Conservation (phyloP, 257 asterid genomes). For the Solanum corneliomulleri region DNA sequence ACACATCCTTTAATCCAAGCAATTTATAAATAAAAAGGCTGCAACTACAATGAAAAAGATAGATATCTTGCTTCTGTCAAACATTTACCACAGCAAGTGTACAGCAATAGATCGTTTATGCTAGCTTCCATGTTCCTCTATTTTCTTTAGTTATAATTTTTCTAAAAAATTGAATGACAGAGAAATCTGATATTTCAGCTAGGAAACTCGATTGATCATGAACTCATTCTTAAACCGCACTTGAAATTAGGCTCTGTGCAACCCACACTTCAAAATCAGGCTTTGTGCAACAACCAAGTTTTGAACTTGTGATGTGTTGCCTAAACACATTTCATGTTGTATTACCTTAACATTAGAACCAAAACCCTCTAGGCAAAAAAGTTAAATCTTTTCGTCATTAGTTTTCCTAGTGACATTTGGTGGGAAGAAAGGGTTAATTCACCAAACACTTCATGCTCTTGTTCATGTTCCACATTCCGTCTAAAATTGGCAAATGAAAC, state of each 20-base stretch:
- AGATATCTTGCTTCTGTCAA: background rate
- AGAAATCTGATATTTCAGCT: background rate
- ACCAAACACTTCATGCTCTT: background rate
- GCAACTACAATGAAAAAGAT: background rate
- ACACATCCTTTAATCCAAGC: background rate
- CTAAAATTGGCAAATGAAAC: background rate
- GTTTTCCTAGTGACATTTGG: background rate
- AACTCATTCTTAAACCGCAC: background rate
- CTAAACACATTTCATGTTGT: background rate
- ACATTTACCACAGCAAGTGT: background rate
- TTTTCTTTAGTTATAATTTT: background rate
- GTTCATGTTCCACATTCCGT: background rate
- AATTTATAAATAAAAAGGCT: background rate
- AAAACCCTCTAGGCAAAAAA: background rate
- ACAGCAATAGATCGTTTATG: background rate
- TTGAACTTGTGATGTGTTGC: background rate
- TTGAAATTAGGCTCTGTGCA: background rate
- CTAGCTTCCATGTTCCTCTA: background rate
- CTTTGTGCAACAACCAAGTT: background rate
- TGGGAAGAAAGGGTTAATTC: background rate
- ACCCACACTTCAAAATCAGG: background rate
- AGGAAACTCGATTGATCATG: background rate
- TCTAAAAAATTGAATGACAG: background rate
- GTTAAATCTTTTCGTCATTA: background rate
- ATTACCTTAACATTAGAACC: background rate